Conservation (phyloP, 768 basidiomycete species). For the Agrocybe pediades region DNA sequence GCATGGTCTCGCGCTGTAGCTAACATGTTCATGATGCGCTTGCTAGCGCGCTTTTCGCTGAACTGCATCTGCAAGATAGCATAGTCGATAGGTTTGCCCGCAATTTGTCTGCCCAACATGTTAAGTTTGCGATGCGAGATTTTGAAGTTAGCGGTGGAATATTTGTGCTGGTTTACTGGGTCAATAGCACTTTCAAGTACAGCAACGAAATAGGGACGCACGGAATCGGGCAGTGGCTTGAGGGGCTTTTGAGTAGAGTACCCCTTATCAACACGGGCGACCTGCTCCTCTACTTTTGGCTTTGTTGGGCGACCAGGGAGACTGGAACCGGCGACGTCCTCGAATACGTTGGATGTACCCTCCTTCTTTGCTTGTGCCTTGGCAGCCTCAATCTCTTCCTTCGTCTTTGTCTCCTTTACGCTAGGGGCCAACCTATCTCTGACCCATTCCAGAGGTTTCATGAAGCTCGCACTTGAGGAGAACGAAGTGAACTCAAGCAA, state of each 20-base stretch:
- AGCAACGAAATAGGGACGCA: slow-evolving; percentile 14
- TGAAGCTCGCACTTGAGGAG: slow-evolving; percentile 42
- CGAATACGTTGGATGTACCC: slow-evolving; percentile 54
- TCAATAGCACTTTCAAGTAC: background rate
- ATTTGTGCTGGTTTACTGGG: slow-evolving; percentile 74
- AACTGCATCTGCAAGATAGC: slow-evolving; percentile 98
- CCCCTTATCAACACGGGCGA: slow-evolving; percentile 4
- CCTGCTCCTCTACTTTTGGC: slow-evolving; percentile 6
- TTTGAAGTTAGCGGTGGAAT: slow-evolving; percentile 91
- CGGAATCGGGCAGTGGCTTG: slow-evolving; percentile 28
- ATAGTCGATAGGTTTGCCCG: slow-evolving; percentile 89
- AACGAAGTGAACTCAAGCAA: background rate
- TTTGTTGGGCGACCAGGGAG: background rate
- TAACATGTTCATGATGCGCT: slow-evolving; percentile 86
- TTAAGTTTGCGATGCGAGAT: slow-evolving; percentile 94
- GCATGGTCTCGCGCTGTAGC: slow-evolving; percentile 88
- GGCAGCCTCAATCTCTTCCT: slow-evolving; percentile 47
- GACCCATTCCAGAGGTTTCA: slow-evolving; percentile 66
- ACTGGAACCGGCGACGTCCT: slow-evolving; percentile 29
- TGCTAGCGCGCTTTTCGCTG: slow-evolving; percentile 88
- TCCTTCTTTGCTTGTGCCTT: slow-evolving; percentile 45
- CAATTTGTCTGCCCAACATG: slow-evolving; percentile 82
- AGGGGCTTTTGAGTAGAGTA: slow-evolving; percentile 11
- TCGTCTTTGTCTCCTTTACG: slow-evolving; percentile 43
- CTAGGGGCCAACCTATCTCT: slow-evolving; percentile 56